Evolutionary conservation across 1,139 yeast species (phyloP), one percentile per base, ranked within the genome.

Genomic region (Zygosaccharomyces sapae): DNA sequence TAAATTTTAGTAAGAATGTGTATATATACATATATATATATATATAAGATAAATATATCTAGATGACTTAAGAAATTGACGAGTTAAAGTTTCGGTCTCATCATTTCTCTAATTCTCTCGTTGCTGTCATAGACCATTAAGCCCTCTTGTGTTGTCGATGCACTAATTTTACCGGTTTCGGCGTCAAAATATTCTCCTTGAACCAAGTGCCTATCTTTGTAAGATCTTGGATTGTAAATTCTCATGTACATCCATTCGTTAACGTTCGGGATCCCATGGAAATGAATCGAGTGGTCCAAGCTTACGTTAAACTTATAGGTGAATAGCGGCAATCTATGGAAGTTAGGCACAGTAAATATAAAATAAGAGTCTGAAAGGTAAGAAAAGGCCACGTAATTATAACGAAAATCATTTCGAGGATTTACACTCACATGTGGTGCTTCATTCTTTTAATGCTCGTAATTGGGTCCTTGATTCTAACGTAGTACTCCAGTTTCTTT

Each of bases 71-170:
- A n/a, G n/a, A n/a, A n/a, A n/a, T n/a, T n/a, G n/a, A n/a, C n/a
- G n/a, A n/a, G n/a, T 19, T 24, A 27, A 8, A 27, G n/a, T 9
- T 27, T 27, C 10, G 30, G 4, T 5, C n/a, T 27, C 10, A 27
- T 27, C 30, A 12, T 18, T 33, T 33, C 53, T 44, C 51, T 49
- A 20, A 55, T 48, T 9, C 44, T 46, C 25, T 47, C 49, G 30
- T 52, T 55, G 4, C 50, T 33, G 16, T 55, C 58, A 49, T 61
- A 63, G 16, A 61, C 59, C 4, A 65, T 75, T 50, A 80, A 68
- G 0, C 86, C 89, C 63, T 84, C 90, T 64, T 85, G 94, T 8
- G 81, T 62, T 3, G 82, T 72, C 0, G 84, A 75, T 2, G 88
- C 87, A 3, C 81, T 74, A 50, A 83, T 77, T 12, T 70, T 70